Percentiles rank a stretch among this genome's conserved stretches.
phyloP scores from a whole-genome alignment of 495 filamentous ascomycete genomes.

The Aspergillus cavernicola region DNA sequence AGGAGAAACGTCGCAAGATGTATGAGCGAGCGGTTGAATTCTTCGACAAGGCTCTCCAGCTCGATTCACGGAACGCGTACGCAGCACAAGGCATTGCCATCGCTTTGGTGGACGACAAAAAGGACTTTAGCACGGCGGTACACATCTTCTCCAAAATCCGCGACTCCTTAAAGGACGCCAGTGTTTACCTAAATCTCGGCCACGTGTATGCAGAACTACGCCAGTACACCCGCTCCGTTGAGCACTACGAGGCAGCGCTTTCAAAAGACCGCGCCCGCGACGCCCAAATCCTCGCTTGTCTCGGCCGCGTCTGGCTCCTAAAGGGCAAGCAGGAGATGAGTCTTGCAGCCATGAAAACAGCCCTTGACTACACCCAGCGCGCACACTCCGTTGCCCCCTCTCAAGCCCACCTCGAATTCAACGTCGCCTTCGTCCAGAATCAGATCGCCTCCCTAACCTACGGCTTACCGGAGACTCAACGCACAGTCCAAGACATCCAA shows the following conservation, averaged over 20 bases:
- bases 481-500: slow-evolving; percentile 73
- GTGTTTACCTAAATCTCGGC: slow-evolving; percentile 85
- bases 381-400: slow-evolving; percentile 75
- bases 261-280: slow-evolving; percentile 76
- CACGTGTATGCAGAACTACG: slow-evolving; percentile 86
- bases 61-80: slow-evolving; percentile 91
- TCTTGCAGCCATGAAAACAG: slow-evolving; percentile 74
- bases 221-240: slow-evolving; percentile 85
- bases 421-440: slow-evolving; percentile 95
- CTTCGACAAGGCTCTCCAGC: slow-evolving; percentile 92
- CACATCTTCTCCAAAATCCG: slow-evolving; percentile 83
- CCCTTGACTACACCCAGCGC: slow-evolving; percentile 84
- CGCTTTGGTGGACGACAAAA: slow-evolving; percentile 87
- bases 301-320: slow-evolving; percentile 90
- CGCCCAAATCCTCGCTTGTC: slow-evolving; percentile 78
- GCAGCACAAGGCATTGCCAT: slow-evolving; percentile 95
- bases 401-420: slow-evolving; percentile 90
- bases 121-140: slow-evolving; percentile 73
- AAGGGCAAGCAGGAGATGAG: slow-evolving; percentile 79
- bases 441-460: slow-evolving; percentile 83
- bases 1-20: slow-evolving; percentile 78
- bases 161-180: slow-evolving; percentile 81
- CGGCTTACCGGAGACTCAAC: slow-evolving; percentile 66
- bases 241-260: slow-evolving; percentile 87
- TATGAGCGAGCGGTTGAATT: slow-evolving; percentile 94